Percentiles rank a stretch among this genome's conserved stretches.
Evolutionary conservation across 2,329 filamentous ascomycete genomes (phyloP).

Genomic region (Davidsoniella australis): DNA sequence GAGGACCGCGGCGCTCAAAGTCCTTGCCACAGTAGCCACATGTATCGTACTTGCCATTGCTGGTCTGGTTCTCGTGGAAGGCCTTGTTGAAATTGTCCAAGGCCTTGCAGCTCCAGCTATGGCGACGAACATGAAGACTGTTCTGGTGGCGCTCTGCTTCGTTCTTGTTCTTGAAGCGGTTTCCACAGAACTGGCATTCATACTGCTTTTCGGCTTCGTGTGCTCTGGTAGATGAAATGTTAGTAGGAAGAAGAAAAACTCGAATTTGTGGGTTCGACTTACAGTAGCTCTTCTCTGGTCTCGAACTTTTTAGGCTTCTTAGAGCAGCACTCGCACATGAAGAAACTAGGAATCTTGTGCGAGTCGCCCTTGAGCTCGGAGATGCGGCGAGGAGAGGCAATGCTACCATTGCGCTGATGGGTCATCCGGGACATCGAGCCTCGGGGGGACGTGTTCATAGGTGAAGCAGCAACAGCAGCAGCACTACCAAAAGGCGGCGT

Average conservation of each 20-base stretch:
- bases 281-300: conserved; percentile 68
- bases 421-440: conserved; percentile 25
- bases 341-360: conserved; percentile 35
- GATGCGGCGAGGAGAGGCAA: conserved; percentile 34
- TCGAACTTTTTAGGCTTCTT: conserved; percentile 97
- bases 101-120: conserved; percentile 94
- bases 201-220: conserved; percentile 96
- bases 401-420: conserved; percentile 30
- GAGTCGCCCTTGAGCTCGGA: conserved; percentile 30
- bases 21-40: conserved; percentile 95
- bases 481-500: conserved; percentile 24
- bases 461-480: conserved; percentile 15
- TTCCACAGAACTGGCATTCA: conserved; percentile 78
- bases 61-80: conserved; percentile 64
- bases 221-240: conserved; percentile 32
- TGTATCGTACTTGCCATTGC: conserved; percentile 52
- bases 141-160: conserved; percentile 94
- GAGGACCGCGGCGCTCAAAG: conserved; percentile 36
- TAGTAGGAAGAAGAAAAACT: conserved; percentile 12
- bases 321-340: conserved; percentile 83
- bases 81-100: conserved; percentile 61
- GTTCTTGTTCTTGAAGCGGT: conserved; percentile 98
- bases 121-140: conserved; percentile 74
- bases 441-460: conserved; percentile 32
- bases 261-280: conserved; percentile 22